A percentile compares a stretch with the other conserved stretches of the same genome.
Evolutionary conservation across 352 stramenopile genomes (phyloP).

Genomic region (Globisporangium nagaii): DNA sequence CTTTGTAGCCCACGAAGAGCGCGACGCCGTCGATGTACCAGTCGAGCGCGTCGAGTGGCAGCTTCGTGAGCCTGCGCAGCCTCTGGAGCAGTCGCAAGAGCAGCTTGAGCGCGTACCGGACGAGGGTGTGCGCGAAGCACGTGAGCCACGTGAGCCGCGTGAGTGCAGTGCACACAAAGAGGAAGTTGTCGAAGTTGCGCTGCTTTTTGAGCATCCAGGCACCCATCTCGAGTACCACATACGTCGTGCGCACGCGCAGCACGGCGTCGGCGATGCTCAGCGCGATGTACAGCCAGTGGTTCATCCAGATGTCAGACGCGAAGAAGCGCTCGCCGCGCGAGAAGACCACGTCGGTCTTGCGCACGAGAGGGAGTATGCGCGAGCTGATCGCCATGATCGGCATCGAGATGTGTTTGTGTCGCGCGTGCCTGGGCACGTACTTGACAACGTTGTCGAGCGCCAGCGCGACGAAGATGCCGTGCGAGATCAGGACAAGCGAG

Average conservation of each 20-base stretch:
- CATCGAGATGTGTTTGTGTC: neutral
- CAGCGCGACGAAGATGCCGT: constrained; percentile 32
- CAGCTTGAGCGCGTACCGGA: constrained; percentile 25
- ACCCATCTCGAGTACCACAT: constrained; percentile 34
- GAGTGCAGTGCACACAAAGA: constrained; percentile 42
- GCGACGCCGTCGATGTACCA: constrained; percentile 41
- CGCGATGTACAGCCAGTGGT: constrained; percentile 62
- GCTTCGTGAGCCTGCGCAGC: neutral
- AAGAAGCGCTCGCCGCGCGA: constrained; percentile 43
- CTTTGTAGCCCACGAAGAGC: constrained; percentile 50
- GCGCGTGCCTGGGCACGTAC: constrained; percentile 31
- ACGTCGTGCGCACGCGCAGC: constrained; percentile 33
- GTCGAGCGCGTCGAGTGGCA: constrained; percentile 15
- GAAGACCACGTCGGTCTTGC: constrained; percentile 22
- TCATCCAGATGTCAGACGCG: constrained; percentile 60
- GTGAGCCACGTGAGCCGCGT: constrained; percentile 47
- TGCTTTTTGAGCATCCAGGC: constrained; percentile 47
- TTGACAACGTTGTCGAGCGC: constrained; percentile 21
- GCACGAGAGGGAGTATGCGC: constrained; percentile 26
- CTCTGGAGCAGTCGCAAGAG: constrained; percentile 16
- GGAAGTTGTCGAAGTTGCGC: constrained; percentile 37
- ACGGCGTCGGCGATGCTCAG: constrained; percentile 46
- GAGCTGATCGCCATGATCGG: constrained; percentile 13
- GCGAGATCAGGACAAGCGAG: constrained; percentile 33
- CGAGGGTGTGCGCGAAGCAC: constrained; percentile 33